Percentiles rank a stretch among this genome's conserved stretches.
phyloP scores from a whole-genome alignment of 768 basidiomycete genomes.

The Phallus indusiatus region DNA sequence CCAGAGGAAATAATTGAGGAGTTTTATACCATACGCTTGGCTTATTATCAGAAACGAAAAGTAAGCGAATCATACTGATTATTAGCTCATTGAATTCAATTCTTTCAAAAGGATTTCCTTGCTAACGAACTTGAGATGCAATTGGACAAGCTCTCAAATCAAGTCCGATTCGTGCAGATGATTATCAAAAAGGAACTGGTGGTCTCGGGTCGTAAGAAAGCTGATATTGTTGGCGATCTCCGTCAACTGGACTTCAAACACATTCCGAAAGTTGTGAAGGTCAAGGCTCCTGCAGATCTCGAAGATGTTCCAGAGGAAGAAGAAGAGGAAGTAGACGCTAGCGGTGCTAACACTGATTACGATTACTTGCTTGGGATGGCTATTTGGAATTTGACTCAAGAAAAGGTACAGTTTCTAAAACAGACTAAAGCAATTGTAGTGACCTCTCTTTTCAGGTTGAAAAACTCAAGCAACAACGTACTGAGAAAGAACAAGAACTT shows the following conservation, averaged over 20 bases:
- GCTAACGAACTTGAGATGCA: slow-evolving; percentile 72
- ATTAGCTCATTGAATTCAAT: slow-evolving; percentile 6
- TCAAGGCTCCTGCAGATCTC: slow-evolving; percentile 55
- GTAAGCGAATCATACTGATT: slow-evolving; percentile 28
- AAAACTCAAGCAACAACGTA: slow-evolving; percentile 69
- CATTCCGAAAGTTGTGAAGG: slow-evolving; percentile 72
- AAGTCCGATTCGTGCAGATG: slow-evolving; percentile 96
- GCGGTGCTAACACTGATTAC: slow-evolving; percentile 49
- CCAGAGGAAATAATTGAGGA: slow-evolving; percentile 91
- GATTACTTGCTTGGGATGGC: slow-evolving; percentile 95
- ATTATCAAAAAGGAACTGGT: slow-evolving; percentile 77
- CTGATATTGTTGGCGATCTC: slow-evolving; percentile 75
- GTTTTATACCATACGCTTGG: slow-evolving; percentile 81
- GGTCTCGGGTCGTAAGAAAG: slow-evolving; percentile 83
- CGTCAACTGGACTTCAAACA: slow-evolving; percentile 80
- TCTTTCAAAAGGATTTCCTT: slow-evolving; percentile 59
- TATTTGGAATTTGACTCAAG: slow-evolving; percentile 89
- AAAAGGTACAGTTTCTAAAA: slow-evolving; percentile 48
- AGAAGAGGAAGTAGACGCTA: slow-evolving; percentile 34
- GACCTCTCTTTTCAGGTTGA: slow-evolving; percentile 52
- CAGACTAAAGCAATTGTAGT: neutral
- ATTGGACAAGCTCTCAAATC: slow-evolving; percentile 83
- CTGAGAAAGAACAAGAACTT: slow-evolving; percentile 76
- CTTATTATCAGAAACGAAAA: slow-evolving; percentile 95
- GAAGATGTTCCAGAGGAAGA: slow-evolving; percentile 50